These are phyloP conservation scores for Fusarium burgessii DNA, from an alignment of 2,329 filamentous ascomycete species.

Conservation along the genomic window DNA sequence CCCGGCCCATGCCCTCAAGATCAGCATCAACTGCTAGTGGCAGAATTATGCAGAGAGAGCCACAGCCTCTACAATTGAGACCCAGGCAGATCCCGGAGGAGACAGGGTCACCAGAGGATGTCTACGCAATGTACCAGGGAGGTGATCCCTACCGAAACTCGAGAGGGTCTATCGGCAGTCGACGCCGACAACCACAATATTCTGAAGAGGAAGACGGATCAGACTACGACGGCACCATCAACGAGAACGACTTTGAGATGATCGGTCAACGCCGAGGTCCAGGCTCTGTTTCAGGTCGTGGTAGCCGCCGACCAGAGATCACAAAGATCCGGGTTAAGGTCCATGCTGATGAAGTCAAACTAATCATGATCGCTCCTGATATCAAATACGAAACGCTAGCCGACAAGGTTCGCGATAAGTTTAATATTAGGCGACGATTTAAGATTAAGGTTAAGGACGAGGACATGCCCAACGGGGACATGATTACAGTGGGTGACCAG, in stretches of 20 bases:
- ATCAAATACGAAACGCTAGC: conserved; percentile 83
- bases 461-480: conserved; percentile 79
- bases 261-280: conserved; percentile 65
- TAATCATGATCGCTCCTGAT: conserved; percentile 83
- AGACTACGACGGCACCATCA: conserved; percentile 73
- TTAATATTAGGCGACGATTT: conserved; percentile 80
- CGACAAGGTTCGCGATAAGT: conserved; percentile 86
- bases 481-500: conserved; percentile 97
- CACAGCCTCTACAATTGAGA: conserved; percentile 46
- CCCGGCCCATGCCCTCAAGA: conserved; percentile 52
- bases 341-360: conserved; percentile 89
- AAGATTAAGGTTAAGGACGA: conserved; percentile 93
- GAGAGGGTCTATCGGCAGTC: conserved; percentile 49
- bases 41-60: conserved; percentile 57
- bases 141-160: conserved; percentile 54
- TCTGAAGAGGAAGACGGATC: conserved; percentile 87
- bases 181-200: conserved; percentile 67
- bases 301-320: conserved; percentile 73
- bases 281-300: conserved; percentile 62
- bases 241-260: conserved; percentile 86
- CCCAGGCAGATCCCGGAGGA: conserved; percentile 60
- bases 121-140: conserved; percentile 72
- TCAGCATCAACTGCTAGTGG: conserved; percentile 61
- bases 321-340: conserved; percentile 91
- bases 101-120: conserved; percentile 73